Base-by-base conservation (phyloP, 2,329 filamentous ascomycete genomes). In the Aspergillus japonicus region DNA sequence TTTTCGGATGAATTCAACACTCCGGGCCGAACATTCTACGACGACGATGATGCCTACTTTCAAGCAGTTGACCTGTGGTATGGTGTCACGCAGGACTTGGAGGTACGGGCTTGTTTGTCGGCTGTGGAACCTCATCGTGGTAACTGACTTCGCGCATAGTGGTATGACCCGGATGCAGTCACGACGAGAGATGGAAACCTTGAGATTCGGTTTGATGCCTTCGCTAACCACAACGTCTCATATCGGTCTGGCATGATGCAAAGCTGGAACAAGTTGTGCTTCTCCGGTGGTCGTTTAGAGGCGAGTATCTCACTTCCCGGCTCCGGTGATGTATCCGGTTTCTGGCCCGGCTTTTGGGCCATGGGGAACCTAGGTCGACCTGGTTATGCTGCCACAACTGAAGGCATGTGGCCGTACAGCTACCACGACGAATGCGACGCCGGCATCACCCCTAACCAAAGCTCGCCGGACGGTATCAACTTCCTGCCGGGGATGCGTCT, bases 301-400 rank as follows among this genome's bases (percentile, higher is more conserved):
- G 87, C 87, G 21, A 88, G 86, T 68, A 85, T 90, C 55, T 90
- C 88, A 4, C 78, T 91, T 5, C 88, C 88, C 14, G 88, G 88
- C 16, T 76, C 80, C 50, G 88, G 88, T 50, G 86, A 89, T 63
- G 82, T 85, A 14, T 81, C 85, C 57, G 88, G 88, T 59, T 88
- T 90, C 74, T 91, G 88, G 88, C 88, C 88, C 47, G 88, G 88
- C 73, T 89, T 90, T 73, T 91, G 88, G 88, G 81, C 87, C 0
- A 89, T 91, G 86, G 88, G 88, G 4, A 91, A 91, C 68, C 80
- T 91, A 23, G 88, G 85, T 42, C 82, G 88, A 64, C 86, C 88
- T 26, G 88, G 88, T 12, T 89, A 89, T 72, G 81, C 85, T 33
- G 84, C 87, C 10, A 89, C 87, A 1, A 90, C 87, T 0, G 88